Conservation (phyloP, 2,329 filamentous ascomycete species). For the Thielaviopsis ethacetica region DNA sequence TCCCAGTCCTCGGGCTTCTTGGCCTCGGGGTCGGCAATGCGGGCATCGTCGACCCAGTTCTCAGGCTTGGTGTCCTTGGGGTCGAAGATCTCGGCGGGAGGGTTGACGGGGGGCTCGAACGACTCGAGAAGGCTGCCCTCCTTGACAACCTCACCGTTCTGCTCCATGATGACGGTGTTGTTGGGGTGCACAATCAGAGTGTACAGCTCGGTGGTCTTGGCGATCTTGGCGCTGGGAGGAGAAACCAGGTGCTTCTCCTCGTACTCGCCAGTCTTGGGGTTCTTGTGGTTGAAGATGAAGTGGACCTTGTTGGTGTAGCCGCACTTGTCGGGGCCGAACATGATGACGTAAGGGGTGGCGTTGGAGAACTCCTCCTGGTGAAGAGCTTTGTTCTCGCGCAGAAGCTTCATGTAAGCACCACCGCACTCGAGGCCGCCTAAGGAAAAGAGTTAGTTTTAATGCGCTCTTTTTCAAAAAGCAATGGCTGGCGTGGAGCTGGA, state of each 20-base stretch:
- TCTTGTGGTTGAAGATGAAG: constrained; percentile 99
- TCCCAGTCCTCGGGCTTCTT: constrained; percentile 98
- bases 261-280: constrained; percentile 98
- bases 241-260: constrained; percentile 96
- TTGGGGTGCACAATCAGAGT: constrained; percentile 92
- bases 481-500: too few species aligned
- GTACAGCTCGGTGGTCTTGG: constrained; percentile 89
- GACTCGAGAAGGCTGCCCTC: constrained; percentile 85
- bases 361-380: constrained; percentile 97
- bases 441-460: not conserved
- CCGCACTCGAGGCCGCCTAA: constrained; percentile 88
- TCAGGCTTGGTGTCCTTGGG: constrained; percentile 84
- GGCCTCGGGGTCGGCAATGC: constrained; percentile 82
- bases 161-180: constrained; percentile 84
- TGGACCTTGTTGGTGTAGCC: constrained; percentile 95
- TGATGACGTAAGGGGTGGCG: constrained; percentile 93
- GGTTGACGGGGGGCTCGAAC: constrained; percentile 88
- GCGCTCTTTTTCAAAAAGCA: not conserved
- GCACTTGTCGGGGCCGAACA: constrained; percentile 99
- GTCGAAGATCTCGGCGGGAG: constrained; percentile 86
- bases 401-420: constrained; percentile 97
- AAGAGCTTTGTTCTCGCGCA: constrained; percentile 92
- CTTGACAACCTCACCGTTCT: constrained; percentile 80
- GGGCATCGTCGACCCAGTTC: constrained; percentile 86
- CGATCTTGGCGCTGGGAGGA: constrained; percentile 71